Conservation (phyloP, 2,329 filamentous ascomycete species). For the Madurella mycetomatis region DNA sequence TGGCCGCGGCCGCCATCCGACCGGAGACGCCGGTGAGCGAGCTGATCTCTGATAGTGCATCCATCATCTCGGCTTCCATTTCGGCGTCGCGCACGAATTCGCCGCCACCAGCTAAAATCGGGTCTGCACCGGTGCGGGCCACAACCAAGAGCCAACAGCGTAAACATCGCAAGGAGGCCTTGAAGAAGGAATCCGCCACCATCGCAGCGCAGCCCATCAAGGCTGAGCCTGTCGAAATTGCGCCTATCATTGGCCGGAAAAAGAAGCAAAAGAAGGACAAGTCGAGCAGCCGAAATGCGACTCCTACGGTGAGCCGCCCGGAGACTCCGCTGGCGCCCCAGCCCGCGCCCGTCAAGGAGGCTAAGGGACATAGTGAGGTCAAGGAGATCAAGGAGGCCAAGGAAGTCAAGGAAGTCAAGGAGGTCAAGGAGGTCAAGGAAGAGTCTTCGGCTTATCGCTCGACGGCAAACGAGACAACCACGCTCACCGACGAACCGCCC, state of each 20-base stretch:
- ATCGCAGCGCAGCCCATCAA: constrained; percentile 46
- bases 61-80: constrained; percentile 66
- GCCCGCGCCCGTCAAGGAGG: constrained; percentile 20
- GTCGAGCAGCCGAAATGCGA: constrained; percentile 23
- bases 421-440: constrained; percentile 24
- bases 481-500: constrained; percentile 23
- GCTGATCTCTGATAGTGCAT: constrained; percentile 70
- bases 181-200: constrained; percentile 58
- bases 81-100: constrained; percentile 66
- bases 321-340: constrained; percentile 19
- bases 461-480: constrained; percentile 28
- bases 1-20: constrained; percentile 30
- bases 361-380: constrained; percentile 25
- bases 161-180: constrained; percentile 66
- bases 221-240: constrained; percentile 53
- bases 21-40: constrained; percentile 74
- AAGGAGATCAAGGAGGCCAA: constrained; percentile 21
- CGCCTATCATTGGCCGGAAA: constrained; percentile 72
- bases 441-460: constrained; percentile 28
- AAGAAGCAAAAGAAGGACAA: constrained; percentile 80
- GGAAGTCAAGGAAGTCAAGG: constrained; percentile 24
- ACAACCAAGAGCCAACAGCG: constrained; percentile 76
- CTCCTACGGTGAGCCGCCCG: constrained; percentile 26
- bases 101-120: constrained; percentile 62
- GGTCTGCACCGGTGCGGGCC: constrained; percentile 61